Evolutionary conservation across 2,329 filamentous ascomycete genomes (phyloP).

Genomic region (Dactylellina cionopaga): DNA sequence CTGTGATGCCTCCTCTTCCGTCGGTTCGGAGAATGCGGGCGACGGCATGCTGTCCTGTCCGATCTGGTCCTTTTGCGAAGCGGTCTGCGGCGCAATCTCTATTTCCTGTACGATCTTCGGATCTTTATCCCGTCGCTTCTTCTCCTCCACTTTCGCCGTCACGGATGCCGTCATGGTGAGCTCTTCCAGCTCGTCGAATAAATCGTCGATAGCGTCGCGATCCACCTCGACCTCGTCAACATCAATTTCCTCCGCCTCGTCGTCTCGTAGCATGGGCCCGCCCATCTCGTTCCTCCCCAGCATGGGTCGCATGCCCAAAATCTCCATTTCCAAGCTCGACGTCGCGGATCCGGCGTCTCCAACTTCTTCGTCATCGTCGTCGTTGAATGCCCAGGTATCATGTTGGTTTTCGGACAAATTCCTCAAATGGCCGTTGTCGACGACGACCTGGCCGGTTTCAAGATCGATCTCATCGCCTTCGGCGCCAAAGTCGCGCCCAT

Average conservation of each 20-base stretch:
- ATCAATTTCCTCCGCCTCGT: slow-evolving; percentile 48
- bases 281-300: slow-evolving; percentile 38
- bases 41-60: slow-evolving; percentile 31
- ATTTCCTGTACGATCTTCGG: slow-evolving; percentile 29
- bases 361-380: slow-evolving; percentile 52
- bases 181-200: slow-evolving; percentile 57
- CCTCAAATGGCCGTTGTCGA: slow-evolving; percentile 86
- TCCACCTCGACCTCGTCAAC: slow-evolving; percentile 45
- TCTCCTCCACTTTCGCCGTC: slow-evolving; percentile 18
- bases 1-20: neutral
- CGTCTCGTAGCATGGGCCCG: slow-evolving; percentile 36
- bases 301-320: slow-evolving; percentile 39
- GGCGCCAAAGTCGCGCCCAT: slow-evolving; percentile 81
- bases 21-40: slow-evolving; percentile 19
- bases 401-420: slow-evolving; percentile 66
- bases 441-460: slow-evolving; percentile 79
- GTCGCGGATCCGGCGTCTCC: slow-evolving; percentile 33
- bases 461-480: slow-evolving; percentile 91
- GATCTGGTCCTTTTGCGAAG: slow-evolving; percentile 41
- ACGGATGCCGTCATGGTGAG: slow-evolving; percentile 18
- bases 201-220: slow-evolving; percentile 56
- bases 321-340: slow-evolving; percentile 41
- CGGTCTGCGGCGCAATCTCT: neutral
- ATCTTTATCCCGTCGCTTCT: slow-evolving; percentile 44
- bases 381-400: slow-evolving; percentile 66